These are phyloP conservation scores for Neobulgaria alba DNA, from an alignment of 2,329 filamentous ascomycete species.

Conservation along the genomic window DNA sequence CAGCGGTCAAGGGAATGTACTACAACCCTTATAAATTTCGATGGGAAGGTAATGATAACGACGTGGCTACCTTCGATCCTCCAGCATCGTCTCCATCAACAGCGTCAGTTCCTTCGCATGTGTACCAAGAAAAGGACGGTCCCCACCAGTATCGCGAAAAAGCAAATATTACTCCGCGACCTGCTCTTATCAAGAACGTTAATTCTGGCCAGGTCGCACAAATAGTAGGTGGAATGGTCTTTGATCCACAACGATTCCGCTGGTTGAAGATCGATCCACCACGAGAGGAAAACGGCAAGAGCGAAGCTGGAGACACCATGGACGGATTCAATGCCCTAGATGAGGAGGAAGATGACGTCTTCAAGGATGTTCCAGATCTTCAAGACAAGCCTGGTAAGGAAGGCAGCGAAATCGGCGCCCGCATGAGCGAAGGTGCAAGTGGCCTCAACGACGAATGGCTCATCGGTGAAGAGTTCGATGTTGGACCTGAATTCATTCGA, in stretches of 20 bases:
- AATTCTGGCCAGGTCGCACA: slow-evolving; percentile 78
- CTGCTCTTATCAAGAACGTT: slow-evolving; percentile 87
- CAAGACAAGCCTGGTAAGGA: slow-evolving; percentile 47
- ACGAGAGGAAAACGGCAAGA: slow-evolving; percentile 34
- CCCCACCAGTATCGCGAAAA: slow-evolving; percentile 41
- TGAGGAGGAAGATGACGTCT: slow-evolving; percentile 87
- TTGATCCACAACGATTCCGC: slow-evolving; percentile 94
- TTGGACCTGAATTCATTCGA: slow-evolving; percentile 86
- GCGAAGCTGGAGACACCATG: slow-evolving; percentile 47
- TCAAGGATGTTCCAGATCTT: slow-evolving; percentile 89
- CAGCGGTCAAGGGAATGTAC: slow-evolving; percentile 88
- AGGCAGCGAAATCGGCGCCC: slow-evolving; percentile 39
- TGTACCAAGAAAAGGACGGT: slow-evolving; percentile 46
- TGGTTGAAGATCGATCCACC: slow-evolving; percentile 88
- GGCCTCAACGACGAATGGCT: slow-evolving; percentile 65
- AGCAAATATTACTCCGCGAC: slow-evolving; percentile 50
- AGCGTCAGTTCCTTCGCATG: slow-evolving; percentile 35
- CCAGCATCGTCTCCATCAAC: slow-evolving; percentile 47
- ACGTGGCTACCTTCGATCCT: slow-evolving; percentile 67
- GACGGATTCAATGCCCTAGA: slow-evolving; percentile 63
- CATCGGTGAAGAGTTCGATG: slow-evolving; percentile 94
- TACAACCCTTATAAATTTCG: slow-evolving; percentile 81
- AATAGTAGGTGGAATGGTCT: slow-evolving; percentile 96
- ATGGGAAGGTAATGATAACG: slow-evolving; percentile 97
- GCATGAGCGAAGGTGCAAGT: slow-evolving; percentile 41